phyloP scores from a whole-genome alignment of 495 filamentous ascomycete species.

The Penicillium silybi region DNA sequence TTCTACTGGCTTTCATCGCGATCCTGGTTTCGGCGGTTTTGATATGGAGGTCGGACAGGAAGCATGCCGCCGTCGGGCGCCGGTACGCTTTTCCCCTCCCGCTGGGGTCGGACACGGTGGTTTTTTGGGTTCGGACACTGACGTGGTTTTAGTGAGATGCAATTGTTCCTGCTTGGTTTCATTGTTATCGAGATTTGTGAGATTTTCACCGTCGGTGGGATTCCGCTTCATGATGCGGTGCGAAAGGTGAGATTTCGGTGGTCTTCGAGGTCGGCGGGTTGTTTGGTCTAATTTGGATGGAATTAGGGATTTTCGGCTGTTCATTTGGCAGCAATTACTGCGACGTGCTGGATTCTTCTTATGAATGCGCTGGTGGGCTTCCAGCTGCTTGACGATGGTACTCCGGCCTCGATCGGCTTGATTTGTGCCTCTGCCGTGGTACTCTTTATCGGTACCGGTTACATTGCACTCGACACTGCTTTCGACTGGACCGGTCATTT shows the following conservation, averaged over 20 bases:
- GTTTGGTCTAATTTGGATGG: not conserved
- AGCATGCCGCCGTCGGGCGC: slow-evolving; percentile 90
- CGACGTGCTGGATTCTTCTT: slow-evolving; percentile 86
- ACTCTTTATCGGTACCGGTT: slow-evolving; percentile 88
- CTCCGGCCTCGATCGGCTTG: slow-evolving; percentile 73
- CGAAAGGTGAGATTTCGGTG: slow-evolving; percentile 40
- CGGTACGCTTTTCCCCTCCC: slow-evolving; percentile 52
- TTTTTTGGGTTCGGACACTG: slow-evolving; percentile 1
- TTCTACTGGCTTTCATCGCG: slow-evolving; percentile 73
- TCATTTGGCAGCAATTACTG: slow-evolving; percentile 84
- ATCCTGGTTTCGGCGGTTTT: slow-evolving; percentile 64
- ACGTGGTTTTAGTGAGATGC: slow-evolving; percentile 71
- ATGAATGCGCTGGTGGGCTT: slow-evolving; percentile 91
- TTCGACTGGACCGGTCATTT: slow-evolving; percentile 82
- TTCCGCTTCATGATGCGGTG: slow-evolving; percentile 66
- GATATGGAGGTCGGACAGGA: slow-evolving; percentile 78
- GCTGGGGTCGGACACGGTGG: not conserved
- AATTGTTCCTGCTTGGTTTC: slow-evolving; percentile 85
- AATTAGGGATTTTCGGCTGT: slow-evolving; percentile 83
- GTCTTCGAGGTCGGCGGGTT: not conserved
- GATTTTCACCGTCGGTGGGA: slow-evolving; percentile 90
- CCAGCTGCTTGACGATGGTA: slow-evolving; percentile 93
- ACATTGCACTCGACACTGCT: slow-evolving; percentile 91
- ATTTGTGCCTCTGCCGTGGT: slow-evolving; percentile 62
- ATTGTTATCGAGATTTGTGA: slow-evolving; percentile 90